Conservation (phyloP, 306 rosid genomes). For the Ammopiptanthus mongolicus region DNA sequence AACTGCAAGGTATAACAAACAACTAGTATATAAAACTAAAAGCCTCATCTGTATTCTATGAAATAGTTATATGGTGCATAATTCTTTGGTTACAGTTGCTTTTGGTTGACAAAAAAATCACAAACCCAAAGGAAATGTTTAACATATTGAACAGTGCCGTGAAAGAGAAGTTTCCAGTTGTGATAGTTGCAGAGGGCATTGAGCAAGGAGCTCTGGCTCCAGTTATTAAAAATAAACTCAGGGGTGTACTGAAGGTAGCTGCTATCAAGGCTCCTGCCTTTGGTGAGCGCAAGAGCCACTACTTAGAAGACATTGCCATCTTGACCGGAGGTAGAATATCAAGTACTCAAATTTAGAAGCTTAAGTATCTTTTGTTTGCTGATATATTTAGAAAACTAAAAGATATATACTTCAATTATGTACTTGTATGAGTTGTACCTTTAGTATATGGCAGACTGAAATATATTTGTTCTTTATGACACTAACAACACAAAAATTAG, state of each 20-base stretch:
- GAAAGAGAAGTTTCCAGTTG: constrained; percentile 68
- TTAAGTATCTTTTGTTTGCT: background rate
- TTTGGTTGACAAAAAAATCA: constrained; percentile 73
- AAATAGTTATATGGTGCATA: constrained; percentile 30
- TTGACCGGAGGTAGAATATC: constrained; percentile 82
- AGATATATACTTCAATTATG: background rate
- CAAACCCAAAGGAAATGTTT: constrained; percentile 73
- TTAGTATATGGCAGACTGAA: background rate
- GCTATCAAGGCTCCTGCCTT: constrained; percentile 94
- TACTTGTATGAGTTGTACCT: background rate
- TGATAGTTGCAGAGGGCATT: constrained; percentile 84
- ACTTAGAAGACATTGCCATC: constrained; percentile 88
- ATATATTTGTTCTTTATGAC: background rate
- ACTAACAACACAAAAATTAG: background rate
- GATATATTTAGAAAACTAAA: background rate
- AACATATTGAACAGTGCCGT: constrained; percentile 74
- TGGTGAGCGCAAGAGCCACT: constrained; percentile 84
- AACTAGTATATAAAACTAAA: background rate
- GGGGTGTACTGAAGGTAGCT: constrained; percentile 72
- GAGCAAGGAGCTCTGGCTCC: constrained; percentile 87
- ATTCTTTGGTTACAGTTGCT: constrained; percentile 68
- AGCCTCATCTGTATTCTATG: constrained; percentile 11
- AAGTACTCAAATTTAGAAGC: constrained; percentile 15
- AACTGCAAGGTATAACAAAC: constrained; percentile 72
- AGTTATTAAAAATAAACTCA: constrained; percentile 81